These are phyloP conservation scores for Trypanosoma cruzi DNA, from an alignment of 208 protist genomes.

Conservation along the genomic window DNA sequence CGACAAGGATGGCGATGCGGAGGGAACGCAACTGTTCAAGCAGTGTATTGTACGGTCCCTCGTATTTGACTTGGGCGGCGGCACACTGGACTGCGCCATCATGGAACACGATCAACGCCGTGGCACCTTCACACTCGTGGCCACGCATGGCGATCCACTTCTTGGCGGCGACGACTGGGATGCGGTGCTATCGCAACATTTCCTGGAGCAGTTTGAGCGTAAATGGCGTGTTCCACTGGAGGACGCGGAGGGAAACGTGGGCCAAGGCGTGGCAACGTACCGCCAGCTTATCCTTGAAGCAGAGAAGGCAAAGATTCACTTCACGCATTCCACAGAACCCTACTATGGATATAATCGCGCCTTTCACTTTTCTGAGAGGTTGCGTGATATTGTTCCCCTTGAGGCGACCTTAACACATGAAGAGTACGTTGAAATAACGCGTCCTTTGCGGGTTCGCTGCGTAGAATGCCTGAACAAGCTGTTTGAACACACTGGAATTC, in stretches of 20 bases:
- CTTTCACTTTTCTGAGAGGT: slow-evolving; percentile 86
- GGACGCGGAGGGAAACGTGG: slow-evolving; percentile 85
- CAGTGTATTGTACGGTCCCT: slow-evolving; percentile 70
- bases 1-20: slow-evolving; percentile 5
- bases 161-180: slow-evolving; percentile 94
- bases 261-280: slow-evolving; percentile 71
- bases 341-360: slow-evolving; percentile 90
- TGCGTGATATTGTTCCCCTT: slow-evolving; percentile 86
- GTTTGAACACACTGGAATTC: slow-evolving; percentile 65
- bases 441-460: slow-evolving; percentile 79
- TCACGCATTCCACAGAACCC: slow-evolving; percentile 88
- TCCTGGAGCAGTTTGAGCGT: slow-evolving; percentile 75
- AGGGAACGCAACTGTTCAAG: slow-evolving; percentile 8
- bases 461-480: slow-evolving; percentile 78
- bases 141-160: slow-evolving; percentile 89
- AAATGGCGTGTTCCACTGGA: slow-evolving; percentile 91
- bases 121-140: slow-evolving; percentile 73
- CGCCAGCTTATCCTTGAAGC: slow-evolving; percentile 78
- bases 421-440: slow-evolving; percentile 84
- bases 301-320: slow-evolving; percentile 92
- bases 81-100: slow-evolving; percentile 91
- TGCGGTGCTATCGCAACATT: slow-evolving; percentile 79
- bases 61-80: slow-evolving; percentile 92
- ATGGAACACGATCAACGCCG: slow-evolving; percentile 82
- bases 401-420: slow-evolving; percentile 85